These are phyloP conservation scores for Scutellaria baicalensis DNA, from an alignment of 257 asterid species.

Conservation along the genomic window DNA sequence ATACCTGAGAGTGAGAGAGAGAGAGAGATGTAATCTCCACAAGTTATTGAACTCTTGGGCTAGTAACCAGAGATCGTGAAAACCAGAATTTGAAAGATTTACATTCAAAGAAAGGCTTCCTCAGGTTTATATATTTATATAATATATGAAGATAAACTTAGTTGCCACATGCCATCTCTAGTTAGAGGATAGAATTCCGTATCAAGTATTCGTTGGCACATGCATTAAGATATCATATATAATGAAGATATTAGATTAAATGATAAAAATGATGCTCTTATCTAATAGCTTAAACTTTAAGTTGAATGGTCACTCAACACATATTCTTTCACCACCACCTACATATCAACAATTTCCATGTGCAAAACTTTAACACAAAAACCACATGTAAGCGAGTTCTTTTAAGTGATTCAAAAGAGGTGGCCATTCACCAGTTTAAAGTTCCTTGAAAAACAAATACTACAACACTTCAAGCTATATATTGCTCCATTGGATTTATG, in stretches of 20 bases:
- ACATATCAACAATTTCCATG: too few species aligned
- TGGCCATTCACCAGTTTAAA: too few species aligned
- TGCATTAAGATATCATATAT: background rate
- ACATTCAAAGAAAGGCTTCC: background rate
- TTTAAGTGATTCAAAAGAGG: too few species aligned
- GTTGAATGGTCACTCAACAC: too few species aligned
- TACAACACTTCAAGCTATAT: background rate
- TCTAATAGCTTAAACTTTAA: too few species aligned
- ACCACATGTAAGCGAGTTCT: too few species aligned
- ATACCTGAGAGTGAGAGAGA: constrained; percentile 44
- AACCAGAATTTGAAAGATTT: background rate
- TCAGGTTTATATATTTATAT: background rate
- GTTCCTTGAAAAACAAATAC: background rate
- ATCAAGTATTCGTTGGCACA: background rate
- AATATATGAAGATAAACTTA: background rate
- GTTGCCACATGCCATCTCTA: background rate
- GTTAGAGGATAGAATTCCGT: background rate
- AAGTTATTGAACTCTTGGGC: background rate
- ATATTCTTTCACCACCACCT: too few species aligned
- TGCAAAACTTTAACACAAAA: too few species aligned
- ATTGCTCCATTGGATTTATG: background rate
- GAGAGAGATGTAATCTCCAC: background rate
- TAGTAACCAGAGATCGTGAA: background rate
- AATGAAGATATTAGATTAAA: too few species aligned
- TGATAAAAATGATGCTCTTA: too few species aligned